Evolutionary conservation across 1,284 basidiomycete species (phyloP).

Genomic region (Lignosus rhinocerotis): DNA sequence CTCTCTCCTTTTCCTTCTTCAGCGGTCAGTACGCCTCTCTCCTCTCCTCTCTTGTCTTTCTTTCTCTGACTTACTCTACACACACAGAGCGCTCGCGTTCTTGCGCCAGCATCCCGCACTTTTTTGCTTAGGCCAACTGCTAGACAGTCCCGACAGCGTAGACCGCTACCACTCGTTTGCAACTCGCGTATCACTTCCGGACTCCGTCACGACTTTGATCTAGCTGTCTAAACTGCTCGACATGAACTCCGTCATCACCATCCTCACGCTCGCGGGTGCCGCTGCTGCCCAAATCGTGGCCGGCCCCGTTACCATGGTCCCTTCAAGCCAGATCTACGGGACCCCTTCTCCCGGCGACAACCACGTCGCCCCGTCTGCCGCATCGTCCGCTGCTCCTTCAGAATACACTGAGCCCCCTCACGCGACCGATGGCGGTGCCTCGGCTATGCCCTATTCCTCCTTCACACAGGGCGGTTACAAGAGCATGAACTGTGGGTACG

Average conservation of each 20-base stretch:
- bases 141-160: constrained; percentile 54
- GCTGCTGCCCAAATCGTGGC: constrained; percentile 55
- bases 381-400: constrained; percentile 35
- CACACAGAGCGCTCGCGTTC: constrained; percentile 32
- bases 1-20: constrained; percentile 44
- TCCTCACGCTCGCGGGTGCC: constrained; percentile 56
- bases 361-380: constrained; percentile 20
- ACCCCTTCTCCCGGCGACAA: constrained; percentile 19
- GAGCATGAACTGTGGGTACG: constrained; percentile 67
- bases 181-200: constrained; percentile 41
- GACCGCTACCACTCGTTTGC: constrained; percentile 59
- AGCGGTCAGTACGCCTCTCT: constrained; percentile 37
- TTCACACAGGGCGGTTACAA: constrained; percentile 63
- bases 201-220: constrained; percentile 23
- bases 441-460: constrained; percentile 55
- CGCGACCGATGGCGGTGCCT: constrained; percentile 41
- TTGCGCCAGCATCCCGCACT: constrained; percentile 37
- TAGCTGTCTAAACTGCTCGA: constrained; percentile 35
- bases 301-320: constrained; percentile 51
- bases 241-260: constrained; percentile 64
- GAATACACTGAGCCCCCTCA: constrained; percentile 43
- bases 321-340: constrained; percentile 29
- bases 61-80: constrained; percentile 19
- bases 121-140: constrained; percentile 32
- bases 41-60: not conserved